These are phyloP conservation scores for Clitoria ternatea DNA, from an alignment of 306 rosid species.

Conservation along the genomic window DNA sequence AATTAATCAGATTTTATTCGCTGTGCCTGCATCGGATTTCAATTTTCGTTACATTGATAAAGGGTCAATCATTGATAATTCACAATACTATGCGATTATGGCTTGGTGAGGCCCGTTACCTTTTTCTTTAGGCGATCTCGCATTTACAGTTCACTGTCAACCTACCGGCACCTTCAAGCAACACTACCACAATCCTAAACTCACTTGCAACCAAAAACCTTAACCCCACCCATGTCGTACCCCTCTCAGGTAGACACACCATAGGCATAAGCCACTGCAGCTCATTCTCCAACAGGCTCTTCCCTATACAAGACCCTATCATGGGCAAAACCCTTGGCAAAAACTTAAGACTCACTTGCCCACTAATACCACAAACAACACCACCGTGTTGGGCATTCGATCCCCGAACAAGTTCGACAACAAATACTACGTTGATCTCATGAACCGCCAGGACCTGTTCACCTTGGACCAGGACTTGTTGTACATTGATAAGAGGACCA, in stretches of 20 bases:
- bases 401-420: conserved; percentile 61
- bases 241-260: conserved; percentile 80
- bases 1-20: no score
- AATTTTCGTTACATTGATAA: no score
- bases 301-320: conserved; percentile 50
- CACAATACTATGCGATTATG: no score
- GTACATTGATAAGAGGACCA: conserved; percentile 42
- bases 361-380: background rate
- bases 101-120: no score
- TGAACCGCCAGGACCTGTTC: conserved; percentile 64
- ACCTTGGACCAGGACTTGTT: conserved; percentile 68
- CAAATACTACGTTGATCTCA: conserved; percentile 57
- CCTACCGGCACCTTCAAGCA: conserved; percentile 50
- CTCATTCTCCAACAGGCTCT: conserved; percentile 47
- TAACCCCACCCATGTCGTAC: conserved; percentile 48
- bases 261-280: conserved; percentile 53
- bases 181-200: conserved; percentile 27
- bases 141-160: no score
- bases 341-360: conserved; percentile 45
- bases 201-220: conserved; percentile 44
- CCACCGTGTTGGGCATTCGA: conserved; percentile 44
- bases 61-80: no score
- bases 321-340: conserved; percentile 53
- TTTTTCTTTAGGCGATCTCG: no score
- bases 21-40: no score